Conservation (phyloP, 129 eudicot species). For the Deinandra increscens region DNA sequence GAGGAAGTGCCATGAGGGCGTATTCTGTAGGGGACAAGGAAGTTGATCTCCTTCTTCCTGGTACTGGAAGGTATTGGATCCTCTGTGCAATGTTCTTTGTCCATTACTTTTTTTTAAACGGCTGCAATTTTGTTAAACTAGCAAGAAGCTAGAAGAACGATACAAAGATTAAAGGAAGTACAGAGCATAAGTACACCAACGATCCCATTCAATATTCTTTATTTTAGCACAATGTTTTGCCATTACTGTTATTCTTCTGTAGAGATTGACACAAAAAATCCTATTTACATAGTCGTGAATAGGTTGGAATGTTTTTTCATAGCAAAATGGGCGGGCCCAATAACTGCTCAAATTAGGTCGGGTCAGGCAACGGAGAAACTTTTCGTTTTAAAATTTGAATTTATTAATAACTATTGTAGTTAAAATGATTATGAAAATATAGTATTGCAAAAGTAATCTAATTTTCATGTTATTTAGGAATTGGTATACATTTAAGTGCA, state of each 20-base stretch:
- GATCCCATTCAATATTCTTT: no score
- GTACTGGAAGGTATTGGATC: constrained; percentile 75
- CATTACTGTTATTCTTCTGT: not conserved
- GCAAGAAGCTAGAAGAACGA: no score
- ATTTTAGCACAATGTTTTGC: no score
- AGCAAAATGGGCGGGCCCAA: not conserved
- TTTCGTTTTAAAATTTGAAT: not conserved
- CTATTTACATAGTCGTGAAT: not conserved
- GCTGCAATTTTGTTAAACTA: no score
- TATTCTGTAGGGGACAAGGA: constrained; percentile 76
- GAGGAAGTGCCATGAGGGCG: constrained; percentile 83
- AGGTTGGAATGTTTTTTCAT: not conserved
- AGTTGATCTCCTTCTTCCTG: constrained; percentile 95
- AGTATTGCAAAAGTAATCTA: not conserved
- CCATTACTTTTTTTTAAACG: no score
- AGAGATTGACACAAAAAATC: not conserved
- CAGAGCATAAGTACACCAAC: no score
- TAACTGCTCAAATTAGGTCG: not conserved
- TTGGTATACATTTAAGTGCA: not conserved
- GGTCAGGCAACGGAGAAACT: not conserved
- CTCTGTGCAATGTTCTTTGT: not conserved
- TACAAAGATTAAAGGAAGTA: no score
- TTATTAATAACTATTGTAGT: not conserved
- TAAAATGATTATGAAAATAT: not conserved
- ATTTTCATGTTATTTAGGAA: not conserved